A percentile compares a stretch with the other conserved stretches of the same genome.
Conservation (phyloP, 108 stramenopile genomes). For the Nannochloropsis salina region DNA sequence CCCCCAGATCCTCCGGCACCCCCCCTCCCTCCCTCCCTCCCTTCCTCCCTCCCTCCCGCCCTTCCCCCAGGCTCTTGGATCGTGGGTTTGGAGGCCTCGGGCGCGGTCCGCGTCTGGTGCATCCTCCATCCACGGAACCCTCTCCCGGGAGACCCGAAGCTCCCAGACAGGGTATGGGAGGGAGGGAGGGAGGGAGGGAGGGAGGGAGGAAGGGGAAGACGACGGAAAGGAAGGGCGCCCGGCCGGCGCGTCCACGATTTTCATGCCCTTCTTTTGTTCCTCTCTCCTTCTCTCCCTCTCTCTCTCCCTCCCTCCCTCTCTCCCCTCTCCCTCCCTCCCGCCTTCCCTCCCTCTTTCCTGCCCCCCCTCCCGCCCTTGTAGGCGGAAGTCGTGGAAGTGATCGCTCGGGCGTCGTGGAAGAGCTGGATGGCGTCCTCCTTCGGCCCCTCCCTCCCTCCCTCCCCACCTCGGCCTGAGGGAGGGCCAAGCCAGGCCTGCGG, state of each 20-base stretch:
- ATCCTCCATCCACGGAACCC: background rate
- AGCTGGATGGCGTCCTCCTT: background rate
- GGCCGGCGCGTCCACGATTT: too few relatives aligned
- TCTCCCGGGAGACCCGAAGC: background rate
- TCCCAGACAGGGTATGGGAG: background rate
- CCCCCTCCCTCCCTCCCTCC: background rate
- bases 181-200: slow-evolving; percentile 10
- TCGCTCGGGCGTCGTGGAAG: background rate
- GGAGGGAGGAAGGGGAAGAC: background rate
- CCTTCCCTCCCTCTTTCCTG: background rate
- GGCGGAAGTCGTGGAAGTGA: background rate
- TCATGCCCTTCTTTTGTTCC: too few relatives aligned
- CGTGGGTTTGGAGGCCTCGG: background rate
- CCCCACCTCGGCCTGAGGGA: background rate
- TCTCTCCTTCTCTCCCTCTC: background rate
- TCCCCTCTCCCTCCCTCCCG: background rate
- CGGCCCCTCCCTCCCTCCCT: slow-evolving; percentile 12
- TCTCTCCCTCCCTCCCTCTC: background rate
- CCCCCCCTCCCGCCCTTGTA: background rate
- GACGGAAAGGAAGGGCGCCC: background rate
- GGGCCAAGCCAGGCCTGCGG: background rate
- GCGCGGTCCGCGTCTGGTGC: background rate
- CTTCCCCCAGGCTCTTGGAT: slow-evolving; percentile 11
- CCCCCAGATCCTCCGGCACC: background rate
- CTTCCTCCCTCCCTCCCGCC: background rate